Evolutionary conservation across 192 early-diverging fungal species (phyloP), one percentile per base, ranked within the genome.

Genomic region (Coemansia sp.): DNA sequence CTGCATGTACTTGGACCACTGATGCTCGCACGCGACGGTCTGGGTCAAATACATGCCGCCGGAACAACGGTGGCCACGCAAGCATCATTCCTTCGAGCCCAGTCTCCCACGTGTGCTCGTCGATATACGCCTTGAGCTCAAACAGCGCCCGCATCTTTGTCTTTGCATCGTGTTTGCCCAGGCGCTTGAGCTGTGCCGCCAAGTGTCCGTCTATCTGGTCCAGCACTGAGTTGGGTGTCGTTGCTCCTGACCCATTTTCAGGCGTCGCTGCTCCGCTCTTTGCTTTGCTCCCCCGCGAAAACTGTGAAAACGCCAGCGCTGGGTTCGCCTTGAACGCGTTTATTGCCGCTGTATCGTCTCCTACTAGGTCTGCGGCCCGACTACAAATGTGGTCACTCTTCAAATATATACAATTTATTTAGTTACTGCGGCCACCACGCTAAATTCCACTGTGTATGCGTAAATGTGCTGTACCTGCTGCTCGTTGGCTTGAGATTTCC

Each of bases 141-240:
- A 92, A 91, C 28, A 95, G 72, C 4, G 94, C 95, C 24, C 92
- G 93, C 24, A 89, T 70, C 71, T 89, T 91, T 50, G 96, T 98
- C 25, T 82, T 87, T 6, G 92, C 74, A 64, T 98, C 96, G 50
- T 88, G 86, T 68, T 98, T 98, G 17, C 85, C 76, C 25, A 97
- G 83, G 58, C 87, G 87, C 67, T 94, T 94, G 25, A 98, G 66
- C 47, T 96, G 86, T 47, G 93, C 82, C 20, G 86, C 73, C 18
- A 92, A 57, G 7, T 87, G 81, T 7, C 84, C 78, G 48, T 87
- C 84, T 14, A 83, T 83, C 47, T 82, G 78, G 38, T 71, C 83
- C 61, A 86, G 56, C 54, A 57, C 81, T 34, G 47, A 63, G 52
- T 8, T 34, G 31, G 31, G 31, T 34, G 31, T 34, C 6, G 31